Evolutionary conservation across 1,139 yeast species (phyloP).

Genomic region (Zygoascus sp.): DNA sequence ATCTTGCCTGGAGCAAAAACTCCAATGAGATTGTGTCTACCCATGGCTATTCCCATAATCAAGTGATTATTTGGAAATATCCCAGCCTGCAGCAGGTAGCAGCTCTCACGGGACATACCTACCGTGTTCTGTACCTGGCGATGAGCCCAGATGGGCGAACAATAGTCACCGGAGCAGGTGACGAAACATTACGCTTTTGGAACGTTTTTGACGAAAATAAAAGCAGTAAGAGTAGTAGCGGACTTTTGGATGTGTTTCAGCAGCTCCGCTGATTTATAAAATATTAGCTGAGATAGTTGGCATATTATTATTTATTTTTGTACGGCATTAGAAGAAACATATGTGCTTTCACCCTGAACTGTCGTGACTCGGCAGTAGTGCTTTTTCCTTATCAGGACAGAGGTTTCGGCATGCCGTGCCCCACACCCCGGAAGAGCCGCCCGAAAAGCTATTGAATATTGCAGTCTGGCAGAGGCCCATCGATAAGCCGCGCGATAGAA

Average conservation of each 20-base stretch:
- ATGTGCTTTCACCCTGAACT: no score
- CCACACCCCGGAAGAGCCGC: no score
- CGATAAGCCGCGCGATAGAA: not conserved
- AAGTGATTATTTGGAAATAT: slow-evolving; percentile 91
- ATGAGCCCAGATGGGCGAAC: slow-evolving; percentile 97
- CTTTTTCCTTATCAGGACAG: not conserved
- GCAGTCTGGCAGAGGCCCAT: not conserved
- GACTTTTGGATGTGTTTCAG: slow-evolving; percentile 71
- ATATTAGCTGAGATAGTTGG: not conserved
- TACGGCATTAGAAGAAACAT: no score
- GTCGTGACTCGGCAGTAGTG: no score
- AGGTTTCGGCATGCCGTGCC: no score
- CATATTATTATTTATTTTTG: not conserved
- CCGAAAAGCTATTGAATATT: not conserved
- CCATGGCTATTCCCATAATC: slow-evolving; percentile 90
- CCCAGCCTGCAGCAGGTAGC: slow-evolving; percentile 92
- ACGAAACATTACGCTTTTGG: slow-evolving; percentile 93
- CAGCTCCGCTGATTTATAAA: slow-evolving; percentile 49
- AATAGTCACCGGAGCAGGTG: slow-evolving; percentile 98
- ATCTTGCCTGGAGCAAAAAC: slow-evolving; percentile 87
- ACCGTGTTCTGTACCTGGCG: slow-evolving; percentile 82
- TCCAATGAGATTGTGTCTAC: slow-evolving; percentile 91
- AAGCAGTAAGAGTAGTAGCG: slow-evolving; percentile 47
- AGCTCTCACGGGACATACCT: slow-evolving; percentile 89
- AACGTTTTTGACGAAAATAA: slow-evolving; percentile 77